Evolutionary conservation across 1,284 basidiomycete genomes (phyloP).

Genomic region (Tylopilus sp.): DNA sequence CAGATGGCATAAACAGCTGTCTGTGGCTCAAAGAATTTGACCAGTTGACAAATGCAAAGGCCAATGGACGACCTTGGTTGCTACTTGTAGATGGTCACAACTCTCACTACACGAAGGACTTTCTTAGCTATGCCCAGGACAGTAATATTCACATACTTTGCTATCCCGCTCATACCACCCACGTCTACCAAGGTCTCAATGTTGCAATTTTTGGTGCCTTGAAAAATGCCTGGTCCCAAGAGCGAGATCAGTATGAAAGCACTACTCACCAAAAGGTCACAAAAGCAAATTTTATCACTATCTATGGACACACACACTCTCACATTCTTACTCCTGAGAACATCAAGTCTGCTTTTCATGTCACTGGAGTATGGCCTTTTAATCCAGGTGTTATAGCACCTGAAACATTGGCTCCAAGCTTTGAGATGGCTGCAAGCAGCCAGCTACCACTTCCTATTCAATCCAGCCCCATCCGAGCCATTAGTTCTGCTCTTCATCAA

Average conservation of each 20-base stretch:
- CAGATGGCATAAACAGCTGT: no score
- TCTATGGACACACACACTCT: neutral
- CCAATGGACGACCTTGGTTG: no score
- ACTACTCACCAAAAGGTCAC: neutral
- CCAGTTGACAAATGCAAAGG: no score
- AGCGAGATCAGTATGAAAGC: neutral
- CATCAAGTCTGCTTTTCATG: neutral
- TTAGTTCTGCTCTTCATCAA: no score
- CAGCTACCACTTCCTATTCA: no score
- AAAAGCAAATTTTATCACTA: neutral
- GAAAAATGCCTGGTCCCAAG: neutral
- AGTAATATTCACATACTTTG: no score
- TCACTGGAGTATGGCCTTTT: neutral
- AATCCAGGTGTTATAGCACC: neutral
- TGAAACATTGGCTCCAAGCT: neutral
- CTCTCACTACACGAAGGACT: no score
- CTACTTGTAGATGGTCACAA: no score
- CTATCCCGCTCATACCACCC: slow-evolving; percentile 10
- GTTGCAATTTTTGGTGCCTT: slow-evolving; percentile 7
- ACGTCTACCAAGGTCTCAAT: slow-evolving; percentile 19
- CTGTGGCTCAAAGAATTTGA: no score
- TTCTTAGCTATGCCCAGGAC: no score
- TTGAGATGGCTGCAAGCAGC: no score
- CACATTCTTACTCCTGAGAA: neutral
- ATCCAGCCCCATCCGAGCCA: no score